Conservation (phyloP, 352 stramenopile genomes). For the Phytophthora cactorum region DNA sequence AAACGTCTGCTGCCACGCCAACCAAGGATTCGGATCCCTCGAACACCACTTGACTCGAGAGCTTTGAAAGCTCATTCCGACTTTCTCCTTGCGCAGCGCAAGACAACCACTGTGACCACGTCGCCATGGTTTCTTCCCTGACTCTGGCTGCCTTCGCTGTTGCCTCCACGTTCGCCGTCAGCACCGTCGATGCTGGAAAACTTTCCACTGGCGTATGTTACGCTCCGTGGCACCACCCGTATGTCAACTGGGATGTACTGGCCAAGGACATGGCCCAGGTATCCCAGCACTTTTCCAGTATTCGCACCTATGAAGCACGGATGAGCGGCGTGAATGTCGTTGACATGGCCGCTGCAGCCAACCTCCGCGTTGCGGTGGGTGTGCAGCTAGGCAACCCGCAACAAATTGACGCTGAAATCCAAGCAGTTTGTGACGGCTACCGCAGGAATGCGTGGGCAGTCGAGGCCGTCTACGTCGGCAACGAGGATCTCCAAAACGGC, state of each 20-base stretch:
- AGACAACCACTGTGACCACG: not conserved
- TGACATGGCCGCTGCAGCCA: slow-evolving; percentile 40
- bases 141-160: not conserved
- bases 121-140: not conserved
- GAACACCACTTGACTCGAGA: not conserved
- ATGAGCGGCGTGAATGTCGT: slow-evolving; percentile 58
- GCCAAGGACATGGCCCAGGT: slow-evolving; percentile 41
- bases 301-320: slow-evolving; percentile 68
- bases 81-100: not conserved
- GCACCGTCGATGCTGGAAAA: not conserved
- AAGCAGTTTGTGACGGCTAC: slow-evolving; percentile 56
- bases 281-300: slow-evolving; percentile 51
- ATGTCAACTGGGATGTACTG: slow-evolving; percentile 38
- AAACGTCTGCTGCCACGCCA: too few relatives aligned
- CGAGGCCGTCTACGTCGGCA: slow-evolving; percentile 74
- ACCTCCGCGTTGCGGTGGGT: slow-evolving; percentile 59
- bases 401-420: slow-evolving; percentile 50
- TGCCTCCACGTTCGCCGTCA: not conserved
- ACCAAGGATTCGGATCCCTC: slow-evolving; percentile 2
- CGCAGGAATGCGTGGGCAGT: slow-evolving; percentile 39
- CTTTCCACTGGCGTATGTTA: slow-evolving; percentile 52
- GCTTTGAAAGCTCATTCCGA: not conserved
- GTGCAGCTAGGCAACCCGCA: slow-evolving; percentile 52
- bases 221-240: slow-evolving; percentile 55
- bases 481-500: slow-evolving; percentile 66